A percentile compares a stretch with the other conserved stretches of the same genome.
These are phyloP conservation scores for Colletotrichum sp. DNA, from an alignment of 2,329 filamentous ascomycete genomes.

Conservation along the genomic window DNA sequence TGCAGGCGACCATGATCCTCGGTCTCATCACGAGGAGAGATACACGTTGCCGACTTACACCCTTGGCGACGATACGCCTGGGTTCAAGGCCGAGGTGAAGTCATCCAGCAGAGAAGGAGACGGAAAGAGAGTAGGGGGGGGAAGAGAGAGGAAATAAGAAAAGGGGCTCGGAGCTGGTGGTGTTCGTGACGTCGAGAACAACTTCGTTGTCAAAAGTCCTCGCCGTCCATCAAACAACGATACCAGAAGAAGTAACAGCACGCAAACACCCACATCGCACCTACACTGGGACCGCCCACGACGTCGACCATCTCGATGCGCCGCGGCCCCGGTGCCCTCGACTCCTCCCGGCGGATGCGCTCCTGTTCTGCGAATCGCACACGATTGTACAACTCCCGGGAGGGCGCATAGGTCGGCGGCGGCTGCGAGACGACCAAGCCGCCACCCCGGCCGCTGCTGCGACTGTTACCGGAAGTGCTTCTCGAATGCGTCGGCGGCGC, in stretches of 20 bases:
- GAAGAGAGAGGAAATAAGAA: not conserved
- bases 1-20: not conserved
- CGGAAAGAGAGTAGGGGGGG: not conserved
- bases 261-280: constrained; percentile 10
- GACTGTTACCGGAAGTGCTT: not conserved
- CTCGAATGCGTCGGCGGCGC: not conserved
- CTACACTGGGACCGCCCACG: not conserved
- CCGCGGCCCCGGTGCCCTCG: not conserved
- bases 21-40: not conserved
- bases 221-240: constrained; percentile 10
- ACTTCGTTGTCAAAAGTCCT: constrained; percentile 4
- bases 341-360: not conserved
- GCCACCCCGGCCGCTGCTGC: not conserved
- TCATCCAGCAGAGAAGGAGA: not conserved
- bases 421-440: not conserved
- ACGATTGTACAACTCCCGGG: not conserved
- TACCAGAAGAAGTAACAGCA: constrained; percentile 18
- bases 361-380: constrained; percentile 13
- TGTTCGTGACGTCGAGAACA: not conserved
- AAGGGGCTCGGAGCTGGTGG: not conserved
- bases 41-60: not conserved
- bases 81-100: not conserved
- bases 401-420: constrained; percentile 3
- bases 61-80: not conserved
- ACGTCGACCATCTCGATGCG: constrained; percentile 4